A percentile compares a stretch with the other conserved stretches of the same genome.
Evolutionary conservation across 495 filamentous ascomycete genomes (phyloP).

Genomic region (Aeminium ludgeri): DNA sequence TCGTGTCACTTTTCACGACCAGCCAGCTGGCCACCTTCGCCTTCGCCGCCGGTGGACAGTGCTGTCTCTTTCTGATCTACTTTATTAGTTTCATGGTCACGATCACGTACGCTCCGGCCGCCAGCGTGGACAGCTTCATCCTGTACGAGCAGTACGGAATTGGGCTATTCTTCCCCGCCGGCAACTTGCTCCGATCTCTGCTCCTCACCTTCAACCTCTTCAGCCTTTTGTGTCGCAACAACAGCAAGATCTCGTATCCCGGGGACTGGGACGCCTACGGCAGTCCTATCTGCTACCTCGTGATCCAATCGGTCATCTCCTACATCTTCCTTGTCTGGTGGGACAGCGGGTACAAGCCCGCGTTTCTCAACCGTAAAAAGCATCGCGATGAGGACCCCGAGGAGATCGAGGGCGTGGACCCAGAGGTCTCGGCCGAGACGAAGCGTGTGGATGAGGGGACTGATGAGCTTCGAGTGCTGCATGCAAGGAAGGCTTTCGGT

Average conservation of each 20-base stretch:
- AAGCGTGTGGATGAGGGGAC: conserved; percentile 30
- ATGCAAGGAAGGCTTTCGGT: conserved; percentile 62
- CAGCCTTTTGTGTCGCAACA: conserved; percentile 47
- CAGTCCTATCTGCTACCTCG: conserved; percentile 60
- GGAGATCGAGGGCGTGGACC: conserved; percentile 28
- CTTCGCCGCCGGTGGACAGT: conserved; percentile 54
- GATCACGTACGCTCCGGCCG: conserved; percentile 41
- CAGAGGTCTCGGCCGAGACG: conserved; percentile 33
- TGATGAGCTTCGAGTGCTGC: conserved; percentile 57
- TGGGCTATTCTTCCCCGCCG: conserved; percentile 49
- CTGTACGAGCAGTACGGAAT: conserved; percentile 51
- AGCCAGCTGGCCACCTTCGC: conserved; percentile 61
- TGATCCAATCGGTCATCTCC: conserved; percentile 48
- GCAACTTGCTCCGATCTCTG: conserved; percentile 48
- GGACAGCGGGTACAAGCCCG: conserved; percentile 46
- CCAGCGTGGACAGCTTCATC: conserved; percentile 40
- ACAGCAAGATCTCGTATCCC: conserved; percentile 44
- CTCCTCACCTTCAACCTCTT: conserved; percentile 67
- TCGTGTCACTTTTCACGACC: conserved; percentile 49
- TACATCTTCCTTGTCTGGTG: conserved; percentile 53
- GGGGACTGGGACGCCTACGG: conserved; percentile 58
- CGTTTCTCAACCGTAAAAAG: conserved; percentile 25
- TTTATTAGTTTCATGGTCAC: conserved; percentile 68
- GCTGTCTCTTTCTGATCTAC: conserved; percentile 60
- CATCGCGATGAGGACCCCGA: conserved; percentile 28